Conservation (phyloP, 495 filamentous ascomycete species). For the Trichocladium uniseriatum region DNA sequence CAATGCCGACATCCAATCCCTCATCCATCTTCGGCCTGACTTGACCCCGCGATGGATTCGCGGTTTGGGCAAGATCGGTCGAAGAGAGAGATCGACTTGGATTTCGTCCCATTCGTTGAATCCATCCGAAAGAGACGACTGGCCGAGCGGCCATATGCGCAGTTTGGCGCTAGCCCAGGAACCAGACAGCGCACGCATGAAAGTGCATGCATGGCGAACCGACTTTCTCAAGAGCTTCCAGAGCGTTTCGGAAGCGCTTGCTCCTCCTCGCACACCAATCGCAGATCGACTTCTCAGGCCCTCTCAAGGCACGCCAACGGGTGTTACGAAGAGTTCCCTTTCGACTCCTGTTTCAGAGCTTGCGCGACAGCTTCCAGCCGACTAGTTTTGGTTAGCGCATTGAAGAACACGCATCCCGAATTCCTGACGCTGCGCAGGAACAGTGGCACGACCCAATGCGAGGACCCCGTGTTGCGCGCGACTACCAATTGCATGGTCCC, state of each 20-base stretch:
- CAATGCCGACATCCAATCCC: constrained; percentile 16
- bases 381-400: constrained; percentile 11
- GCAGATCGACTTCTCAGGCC: no score
- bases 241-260: constrained; percentile 13
- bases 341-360: constrained; percentile 28
- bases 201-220: constrained; percentile 6
- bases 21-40: no score
- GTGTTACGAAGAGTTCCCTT: no score
- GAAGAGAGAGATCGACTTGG: no score
- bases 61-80: no score
- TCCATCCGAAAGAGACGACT: no score
- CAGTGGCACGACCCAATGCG: constrained; percentile 21
- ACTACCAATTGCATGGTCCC: background rate
- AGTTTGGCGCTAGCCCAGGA: no score
- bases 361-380: constrained; percentile 14
- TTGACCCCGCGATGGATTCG: background rate
- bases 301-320: no score
- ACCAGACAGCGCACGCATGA: no score
- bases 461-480: constrained; percentile 18
- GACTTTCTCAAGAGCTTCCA: background rate
- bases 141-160: no score
- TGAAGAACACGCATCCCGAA: constrained; percentile 1
- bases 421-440: constrained; percentile 17
- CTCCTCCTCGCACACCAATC: no score
- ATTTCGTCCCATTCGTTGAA: no score